A percentile compares a stretch with the other conserved stretches of the same genome.
These are phyloP conservation scores for Lactifluus piperatus DNA, from an alignment of 768 basidiomycete genomes.

Conservation along the genomic window DNA sequence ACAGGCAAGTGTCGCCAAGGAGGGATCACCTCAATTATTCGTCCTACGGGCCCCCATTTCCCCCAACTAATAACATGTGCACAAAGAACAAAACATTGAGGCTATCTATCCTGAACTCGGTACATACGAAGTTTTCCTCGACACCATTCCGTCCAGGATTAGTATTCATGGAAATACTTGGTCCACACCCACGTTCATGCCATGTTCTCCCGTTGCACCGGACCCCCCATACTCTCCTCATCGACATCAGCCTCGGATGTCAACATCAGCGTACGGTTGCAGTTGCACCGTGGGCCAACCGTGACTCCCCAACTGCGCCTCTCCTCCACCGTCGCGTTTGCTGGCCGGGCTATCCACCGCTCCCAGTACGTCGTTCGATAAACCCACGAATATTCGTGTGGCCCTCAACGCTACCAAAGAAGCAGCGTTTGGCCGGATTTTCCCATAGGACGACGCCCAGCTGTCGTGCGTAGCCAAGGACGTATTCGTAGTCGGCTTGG, in stretches of 20 bases:
- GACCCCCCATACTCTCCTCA: not conserved
- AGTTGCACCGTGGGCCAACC: not conserved
- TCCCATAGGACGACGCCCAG: slow-evolving; percentile 82
- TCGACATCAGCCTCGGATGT: not conserved
- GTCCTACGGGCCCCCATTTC: no score
- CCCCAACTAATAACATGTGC: no score
- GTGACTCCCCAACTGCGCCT: not conserved
- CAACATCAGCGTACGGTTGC: not conserved
- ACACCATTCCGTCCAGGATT: not conserved
- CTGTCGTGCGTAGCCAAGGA: slow-evolving; percentile 77
- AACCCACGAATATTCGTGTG: slow-evolving; percentile 73
- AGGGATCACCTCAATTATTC: no score
- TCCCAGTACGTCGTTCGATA: slow-evolving; percentile 60
- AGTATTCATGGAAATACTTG: not conserved
- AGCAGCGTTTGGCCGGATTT: slow-evolving; percentile 59
- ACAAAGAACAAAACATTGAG: not conserved
- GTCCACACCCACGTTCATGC: not conserved
- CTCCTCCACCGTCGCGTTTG: not conserved
- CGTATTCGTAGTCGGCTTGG: slow-evolving; percentile 80
- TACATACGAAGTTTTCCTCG: not conserved
- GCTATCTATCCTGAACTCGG: not conserved
- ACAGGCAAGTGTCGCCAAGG: no score
- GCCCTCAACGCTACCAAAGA: slow-evolving; percentile 75
- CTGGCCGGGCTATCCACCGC: slow-evolving; percentile 1
- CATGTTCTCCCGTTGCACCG: not conserved